Evolutionary conservation across 768 basidiomycete genomes (phyloP), one percentile per base, ranked within the genome.

Genomic region (Arthromyces matolae): DNA sequence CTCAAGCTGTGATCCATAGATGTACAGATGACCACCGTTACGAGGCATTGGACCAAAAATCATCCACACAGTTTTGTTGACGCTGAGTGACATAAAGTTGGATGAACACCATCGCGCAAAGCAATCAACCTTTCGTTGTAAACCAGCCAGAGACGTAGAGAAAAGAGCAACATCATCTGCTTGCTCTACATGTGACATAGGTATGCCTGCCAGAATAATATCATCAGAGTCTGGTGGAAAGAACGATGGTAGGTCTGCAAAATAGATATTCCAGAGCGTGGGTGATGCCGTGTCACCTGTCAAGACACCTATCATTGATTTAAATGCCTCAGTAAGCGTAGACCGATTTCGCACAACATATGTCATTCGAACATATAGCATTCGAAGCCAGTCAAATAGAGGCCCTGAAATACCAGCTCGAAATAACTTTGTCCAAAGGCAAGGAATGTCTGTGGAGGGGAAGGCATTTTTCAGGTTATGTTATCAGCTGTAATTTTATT

Each of bases 391-490:
- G 45, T 66, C 63, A 53, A 64, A 64, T 16, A 62, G 27, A 7
- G 51, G 56, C 0, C 65, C 63, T 2, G 54, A 43, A 1, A 56
- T 58, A 2, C 69, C 66, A 22, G 36, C 25, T 2, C 23, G 14
- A 25, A 25, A 31, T 2, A 68, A 54, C 39, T 68, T 68, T 1
- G 57, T n/a, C 67, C 68, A 69, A 0, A 69, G 54, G 0, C 64
- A 61, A 4, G 63, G 47, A 18, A 60, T 56, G 33, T 71, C 59
- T 1, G 60, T 60, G 0, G 62, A 68, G 0, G 69, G 69, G 48
- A 69, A 71, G 8, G 68, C 67, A 57, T 71, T 69, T 10, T 49
- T 63, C 3, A 64, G 23, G 48, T 66, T 63, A 22, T 56, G 2
- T 45, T 44, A 14, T 48, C 32, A 4, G 49, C 52, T 22, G 45